These are phyloP conservation scores for Starmerella vitae DNA, from an alignment of 805 yeast genomes.

Conservation along the genomic window DNA sequence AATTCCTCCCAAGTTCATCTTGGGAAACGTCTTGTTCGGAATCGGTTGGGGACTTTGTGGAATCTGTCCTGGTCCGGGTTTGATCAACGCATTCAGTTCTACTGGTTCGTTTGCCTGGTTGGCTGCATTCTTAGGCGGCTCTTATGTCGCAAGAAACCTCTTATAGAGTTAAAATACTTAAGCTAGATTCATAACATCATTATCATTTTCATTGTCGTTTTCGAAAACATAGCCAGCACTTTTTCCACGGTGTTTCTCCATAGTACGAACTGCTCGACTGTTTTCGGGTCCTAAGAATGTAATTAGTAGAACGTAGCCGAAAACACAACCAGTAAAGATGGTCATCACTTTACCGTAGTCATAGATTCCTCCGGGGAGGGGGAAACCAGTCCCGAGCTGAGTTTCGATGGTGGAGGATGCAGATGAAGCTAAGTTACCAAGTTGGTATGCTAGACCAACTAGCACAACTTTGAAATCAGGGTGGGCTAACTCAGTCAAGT, in stretches of 20 bases:
- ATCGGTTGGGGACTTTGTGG: constrained; percentile 43
- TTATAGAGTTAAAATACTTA: too few relatives aligned
- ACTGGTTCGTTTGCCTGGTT: constrained; percentile 8
- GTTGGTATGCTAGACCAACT: constrained; percentile 51
- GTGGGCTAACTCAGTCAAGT: constrained; percentile 51
- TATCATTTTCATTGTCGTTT: too few relatives aligned
- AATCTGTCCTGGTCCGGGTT: constrained; percentile 43
- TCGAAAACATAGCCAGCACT: too few relatives aligned
- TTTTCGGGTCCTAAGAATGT: constrained; percentile 46
- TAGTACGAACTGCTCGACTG: constrained; percentile 8
- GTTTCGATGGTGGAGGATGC: constrained; percentile 63
- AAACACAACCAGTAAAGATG: constrained; percentile 53
- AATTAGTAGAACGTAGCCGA: constrained; percentile 37
- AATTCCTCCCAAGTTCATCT: constrained; percentile 26
- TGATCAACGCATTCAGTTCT: constrained; percentile 22
- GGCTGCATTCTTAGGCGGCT: constrained; percentile 1
- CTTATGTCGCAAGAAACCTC: neutral
- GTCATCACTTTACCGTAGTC: constrained; percentile 61
- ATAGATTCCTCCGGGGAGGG: constrained; percentile 32
- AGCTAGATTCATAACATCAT: too few relatives aligned
- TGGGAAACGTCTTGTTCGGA: constrained; percentile 37
- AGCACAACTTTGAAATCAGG: constrained; percentile 50
- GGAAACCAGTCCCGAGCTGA: constrained; percentile 46
- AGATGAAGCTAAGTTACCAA: constrained; percentile 59
- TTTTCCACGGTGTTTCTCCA: neutral